Percentiles rank a stretch among this genome's conserved stretches.
phyloP scores from a whole-genome alignment of 2,329 filamentous ascomycete genomes.

The Pleochaeta shiraiana region DNA sequence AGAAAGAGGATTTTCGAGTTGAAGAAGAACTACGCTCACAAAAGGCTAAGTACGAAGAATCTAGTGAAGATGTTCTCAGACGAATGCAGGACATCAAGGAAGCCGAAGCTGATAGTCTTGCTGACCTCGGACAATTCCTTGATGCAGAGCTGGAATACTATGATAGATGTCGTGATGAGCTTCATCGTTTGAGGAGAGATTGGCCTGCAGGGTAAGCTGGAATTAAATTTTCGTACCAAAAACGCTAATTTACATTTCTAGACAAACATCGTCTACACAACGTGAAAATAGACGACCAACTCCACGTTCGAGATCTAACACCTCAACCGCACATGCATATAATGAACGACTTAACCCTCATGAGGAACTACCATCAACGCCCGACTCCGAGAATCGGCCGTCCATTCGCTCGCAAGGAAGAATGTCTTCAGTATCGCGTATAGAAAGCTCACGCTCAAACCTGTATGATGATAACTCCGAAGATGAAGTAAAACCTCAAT shows the following conservation, averaged over 20 bases:
- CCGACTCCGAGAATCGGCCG: slow-evolving; percentile 22
- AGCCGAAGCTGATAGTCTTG: slow-evolving; percentile 61
- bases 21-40: slow-evolving; percentile 83
- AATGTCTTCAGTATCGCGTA: slow-evolving; percentile 13
- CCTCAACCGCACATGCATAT: slow-evolving; percentile 41
- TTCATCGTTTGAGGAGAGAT: slow-evolving; percentile 44
- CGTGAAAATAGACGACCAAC: slow-evolving; percentile 12
- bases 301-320: slow-evolving; percentile 34
- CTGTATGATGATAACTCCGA: slow-evolving; percentile 14
- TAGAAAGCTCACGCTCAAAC: slow-evolving; percentile 9
- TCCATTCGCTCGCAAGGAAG: slow-evolving; percentile 26
- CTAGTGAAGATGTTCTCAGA: slow-evolving; percentile 73
- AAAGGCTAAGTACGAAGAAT: slow-evolving; percentile 93
- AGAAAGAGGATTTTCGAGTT: slow-evolving; percentile 79
- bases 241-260: too few relatives aligned
- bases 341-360: slow-evolving; percentile 33
- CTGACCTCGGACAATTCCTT: slow-evolving; percentile 59
- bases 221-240: too few relatives aligned
- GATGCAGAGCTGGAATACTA: slow-evolving; percentile 83
- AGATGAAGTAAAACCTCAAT: slow-evolving; percentile 23
- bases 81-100: slow-evolving; percentile 97
- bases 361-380: slow-evolving; percentile 27
- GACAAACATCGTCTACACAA: slow-evolving; percentile 12
- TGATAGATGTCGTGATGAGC: slow-evolving; percentile 70
- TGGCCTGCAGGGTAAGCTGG: slow-evolving; percentile 38